Evolutionary conservation across 164 flowering plant species (phyloP), one percentile per base, ranked within the genome.

Genomic region (Liquidambar formosana): DNA sequence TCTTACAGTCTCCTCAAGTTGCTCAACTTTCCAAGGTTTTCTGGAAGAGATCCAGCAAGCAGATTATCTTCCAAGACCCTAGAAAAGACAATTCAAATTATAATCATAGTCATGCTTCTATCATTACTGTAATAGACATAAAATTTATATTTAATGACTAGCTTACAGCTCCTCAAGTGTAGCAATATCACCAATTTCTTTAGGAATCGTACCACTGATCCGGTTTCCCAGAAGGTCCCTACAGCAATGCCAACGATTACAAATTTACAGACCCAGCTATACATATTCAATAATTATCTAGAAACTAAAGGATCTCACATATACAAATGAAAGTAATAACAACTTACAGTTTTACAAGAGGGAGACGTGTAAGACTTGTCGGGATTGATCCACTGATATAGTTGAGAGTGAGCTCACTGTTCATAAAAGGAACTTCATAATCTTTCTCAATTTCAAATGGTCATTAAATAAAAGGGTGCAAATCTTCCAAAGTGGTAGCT

Each of bases 331-430:
- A 23, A 21, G 48, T 43, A n/a, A 9, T 15, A 47, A 16, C 13
- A 46, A 80, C 96, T 89, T 81, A 95, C 97, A 95, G 3, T 21
- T 0, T 69, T 22, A 49, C 64, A 21, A 95, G 88, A n/a, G n/a
- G n/a, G n/a, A n/a, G n/a, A n/a, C n/a, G n/a, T n/a, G n/a, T n/a
- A n/a, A n/a, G n/a, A n/a, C 57, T 78, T 49, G 76, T 25, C 4
- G 91, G 94, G 45, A 89, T 70, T 22, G 85, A 48, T 58, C 94
- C 94, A 78, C 67, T 78, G 38, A 89, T 16, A 65, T 77, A 83
- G 73, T 89, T 89, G 19, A 82, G 88, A 27, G 77, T 68, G 10
- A 95, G 85, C 74, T 95, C 97, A 12, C 99, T 94, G 87, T 57
- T 33, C 22, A 65, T 48, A 8, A n/a, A n/a, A n/a, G n/a, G n/a